Evolutionary conservation across 495 filamentous ascomycete species (phyloP), one percentile per base, ranked within the genome.

Genomic region (Mycothermus thermophilus): DNA sequence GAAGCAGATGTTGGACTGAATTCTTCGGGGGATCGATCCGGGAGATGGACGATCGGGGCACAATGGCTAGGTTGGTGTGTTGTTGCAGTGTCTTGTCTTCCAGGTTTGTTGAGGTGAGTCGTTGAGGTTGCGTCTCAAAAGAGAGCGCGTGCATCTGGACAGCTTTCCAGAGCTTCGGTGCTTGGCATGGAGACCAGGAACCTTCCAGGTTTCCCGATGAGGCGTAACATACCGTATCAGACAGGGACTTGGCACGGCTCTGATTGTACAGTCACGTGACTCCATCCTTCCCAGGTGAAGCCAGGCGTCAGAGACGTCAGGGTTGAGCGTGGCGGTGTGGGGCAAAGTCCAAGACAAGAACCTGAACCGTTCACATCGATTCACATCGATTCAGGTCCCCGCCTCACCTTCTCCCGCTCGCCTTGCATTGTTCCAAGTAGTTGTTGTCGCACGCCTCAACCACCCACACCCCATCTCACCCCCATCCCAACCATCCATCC

Each of bases 61-160:
- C 10, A 31, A 31, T 1, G 5, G 14, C 2, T 18, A n/a, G 12
- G 29, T 2, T 7, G 9, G 17, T 6, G 22, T 10, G 14, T 23
- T 12, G 37, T 36, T 24, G 15, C 8, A 14, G 19, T 36, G 13
- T 20, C 18, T 34, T 8, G n/a, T 13, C 23, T 9, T 20, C 26
- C 22, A 16, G 34, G 18, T 37, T 28, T 27, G 15, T 23, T 26
- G 13, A 24, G 21, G 27, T 13, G 20, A 19, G n/a, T 2, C 20
- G 11, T 12, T 9, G 14, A 13, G 3, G 18, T 21, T 25, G 32
- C n/a, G n/a, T n/a, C n/a, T n/a, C n/a, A 27, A 12, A 23, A 12
- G 14, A n/a, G 31, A 32, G 39, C 12, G 30, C 32, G 9, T 37
- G 43, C 32, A 47, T 50, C 35, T 51, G 48, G 48, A 45, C 48